phyloP scores from a whole-genome alignment of 2,329 filamentous ascomycete genomes.

The Chaetomium globosum region DNA sequence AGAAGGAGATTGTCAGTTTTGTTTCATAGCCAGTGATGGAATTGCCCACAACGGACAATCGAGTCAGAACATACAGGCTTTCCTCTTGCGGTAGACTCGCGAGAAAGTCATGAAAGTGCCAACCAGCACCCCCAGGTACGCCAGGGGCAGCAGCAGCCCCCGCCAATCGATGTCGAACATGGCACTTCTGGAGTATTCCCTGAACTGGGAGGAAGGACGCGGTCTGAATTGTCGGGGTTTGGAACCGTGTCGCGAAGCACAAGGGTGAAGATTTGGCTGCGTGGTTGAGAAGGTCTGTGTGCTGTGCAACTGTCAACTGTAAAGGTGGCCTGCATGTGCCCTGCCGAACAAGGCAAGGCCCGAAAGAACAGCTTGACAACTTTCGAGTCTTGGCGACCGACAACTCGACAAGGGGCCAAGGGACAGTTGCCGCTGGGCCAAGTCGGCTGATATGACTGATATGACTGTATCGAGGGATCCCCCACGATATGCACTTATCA shows the following conservation, averaged over 20 bases:
- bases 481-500: slow-evolving; percentile 19
- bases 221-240: slow-evolving; percentile 4
- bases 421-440: not conserved
- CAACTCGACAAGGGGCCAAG: slow-evolving; percentile 13
- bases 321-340: slow-evolving; percentile 23
- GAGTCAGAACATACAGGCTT: slow-evolving; percentile 65
- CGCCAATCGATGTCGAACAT: slow-evolving; percentile 73
- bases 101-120: slow-evolving; percentile 92
- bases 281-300: not conserved
- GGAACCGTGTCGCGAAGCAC: slow-evolving; percentile 16
- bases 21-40: not conserved
- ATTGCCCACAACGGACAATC: not conserved
- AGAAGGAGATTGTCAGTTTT: slow-evolving; percentile 35
- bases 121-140: slow-evolving; percentile 84
- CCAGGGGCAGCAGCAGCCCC: slow-evolving; percentile 81
- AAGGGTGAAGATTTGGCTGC: not conserved
- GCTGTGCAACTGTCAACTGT: not conserved
- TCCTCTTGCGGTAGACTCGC: slow-evolving; percentile 87
- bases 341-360: slow-evolving; percentile 3
- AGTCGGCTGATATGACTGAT: not conserved
- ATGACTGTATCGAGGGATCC: not conserved
- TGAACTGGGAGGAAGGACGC: not conserved
- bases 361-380: slow-evolving; percentile 40
- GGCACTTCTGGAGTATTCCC: not conserved
- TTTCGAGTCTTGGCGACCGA: slow-evolving; percentile 30